Conservation (phyloP, 805 yeast species). For the Starmera pachycereana region DNA sequence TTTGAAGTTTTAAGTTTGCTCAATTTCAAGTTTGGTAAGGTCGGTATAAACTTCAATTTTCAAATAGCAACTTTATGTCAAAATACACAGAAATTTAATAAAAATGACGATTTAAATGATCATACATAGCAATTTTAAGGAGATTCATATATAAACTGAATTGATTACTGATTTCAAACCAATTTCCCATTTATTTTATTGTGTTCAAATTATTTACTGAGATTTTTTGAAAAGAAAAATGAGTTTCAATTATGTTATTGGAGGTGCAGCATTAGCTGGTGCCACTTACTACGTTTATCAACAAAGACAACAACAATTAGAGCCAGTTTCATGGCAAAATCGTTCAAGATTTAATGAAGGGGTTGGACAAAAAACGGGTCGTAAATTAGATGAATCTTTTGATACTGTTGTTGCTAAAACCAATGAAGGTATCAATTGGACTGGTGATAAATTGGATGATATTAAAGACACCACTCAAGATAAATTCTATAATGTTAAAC, state of each 20-base stretch:
- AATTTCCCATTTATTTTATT: no score
- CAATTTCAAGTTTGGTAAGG: no score
- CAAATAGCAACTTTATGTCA: no score
- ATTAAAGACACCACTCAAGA: constrained; percentile 7
- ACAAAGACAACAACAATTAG: constrained; percentile 11
- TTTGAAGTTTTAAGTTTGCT: no score
- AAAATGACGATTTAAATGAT: no score
- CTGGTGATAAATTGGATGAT: constrained; percentile 9
- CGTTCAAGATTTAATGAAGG: constrained; percentile 5
- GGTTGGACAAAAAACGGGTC: constrained; percentile 15
- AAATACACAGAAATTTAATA: no score
- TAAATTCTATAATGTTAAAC: constrained; percentile 8
- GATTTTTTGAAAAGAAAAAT: no score
- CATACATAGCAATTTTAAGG: no score
- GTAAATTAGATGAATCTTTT: constrained; percentile 16
- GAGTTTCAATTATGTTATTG: constrained; percentile 5
- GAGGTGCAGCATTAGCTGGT: constrained; percentile 17
- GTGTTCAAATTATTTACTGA: no score
- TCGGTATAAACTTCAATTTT: no score
- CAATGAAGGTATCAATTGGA: constrained; percentile 11
- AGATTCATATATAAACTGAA: no score
- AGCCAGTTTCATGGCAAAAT: constrained; percentile 1
- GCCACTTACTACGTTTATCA: constrained; percentile 17
- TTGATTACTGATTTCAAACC: no score
- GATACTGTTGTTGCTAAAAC: constrained; percentile 6